Evolutionary conservation across 306 rosid genomes (phyloP).

Genomic region (Prunus mume): DNA sequence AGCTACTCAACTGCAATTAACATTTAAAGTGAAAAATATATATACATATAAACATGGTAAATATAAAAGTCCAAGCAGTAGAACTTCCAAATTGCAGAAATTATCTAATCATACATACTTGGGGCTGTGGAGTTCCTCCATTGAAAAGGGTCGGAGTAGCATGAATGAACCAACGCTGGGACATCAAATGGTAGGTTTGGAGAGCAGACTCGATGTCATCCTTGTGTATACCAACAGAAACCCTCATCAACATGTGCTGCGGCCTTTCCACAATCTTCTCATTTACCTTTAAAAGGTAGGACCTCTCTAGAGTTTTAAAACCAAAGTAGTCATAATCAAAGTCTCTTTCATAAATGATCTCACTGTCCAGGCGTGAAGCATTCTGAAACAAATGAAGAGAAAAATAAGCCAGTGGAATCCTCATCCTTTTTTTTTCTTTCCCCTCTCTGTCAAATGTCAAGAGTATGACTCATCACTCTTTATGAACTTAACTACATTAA

Average conservation of each 20-base stretch:
- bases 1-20: slow-evolving; percentile 77
- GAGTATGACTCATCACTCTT: neutral
- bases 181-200: slow-evolving; percentile 76
- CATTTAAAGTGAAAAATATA: neutral
- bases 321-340: slow-evolving; percentile 87
- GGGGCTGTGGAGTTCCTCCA: slow-evolving; percentile 90
- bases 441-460: neutral
- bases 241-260: slow-evolving; percentile 96
- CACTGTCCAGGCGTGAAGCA: slow-evolving; percentile 83
- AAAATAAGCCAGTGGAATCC: neutral
- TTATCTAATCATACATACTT: slow-evolving; percentile 42
- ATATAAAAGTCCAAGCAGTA: neutral
- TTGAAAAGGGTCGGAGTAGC: slow-evolving; percentile 95
- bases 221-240: slow-evolving; percentile 90
- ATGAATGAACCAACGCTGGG: slow-evolving; percentile 92
- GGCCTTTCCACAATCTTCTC: slow-evolving; percentile 87
- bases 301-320: slow-evolving; percentile 88
- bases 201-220: slow-evolving; percentile 75
- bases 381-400: slow-evolving; percentile 35
- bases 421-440: neutral
- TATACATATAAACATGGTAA: too few species aligned
- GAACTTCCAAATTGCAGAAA: neutral
- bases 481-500: neutral
- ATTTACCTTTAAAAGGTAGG: slow-evolving; percentile 70
- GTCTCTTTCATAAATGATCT: slow-evolving; percentile 82